Evolutionary conservation across 163 green algal genomes (phyloP), one percentile per base, ranked within the genome.

Genomic region (Scenedesmus sp.): DNA sequence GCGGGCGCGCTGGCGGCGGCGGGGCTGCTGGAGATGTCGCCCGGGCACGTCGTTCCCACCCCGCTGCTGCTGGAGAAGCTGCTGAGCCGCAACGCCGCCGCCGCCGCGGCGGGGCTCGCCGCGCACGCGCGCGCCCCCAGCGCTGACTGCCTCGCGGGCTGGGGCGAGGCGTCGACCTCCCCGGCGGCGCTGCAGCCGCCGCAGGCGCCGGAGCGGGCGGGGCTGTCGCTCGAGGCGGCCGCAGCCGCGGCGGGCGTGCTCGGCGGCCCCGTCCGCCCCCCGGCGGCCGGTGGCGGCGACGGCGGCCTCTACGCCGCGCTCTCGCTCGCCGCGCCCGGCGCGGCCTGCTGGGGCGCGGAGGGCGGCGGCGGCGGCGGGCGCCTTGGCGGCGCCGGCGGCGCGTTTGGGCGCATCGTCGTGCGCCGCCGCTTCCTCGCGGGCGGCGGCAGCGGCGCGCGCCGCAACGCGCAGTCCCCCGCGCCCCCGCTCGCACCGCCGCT

Each of bases 1-100:
- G 63, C 45, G 17, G 71, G 71, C 36, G 58, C 58, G 22, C 31
- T 80, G 58, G 58, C 58, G 33, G 60, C 71, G 42, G 71, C 71
- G 50, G 58, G 71, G 13, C 54, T 80, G 31, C 71, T 80, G 58
- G 44, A 62, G 71, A 36, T 80, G 71, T 54, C 58, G 28, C 58
- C 71, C 31, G 71, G 71, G 0, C 18, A 53, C 42, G 63, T 56
- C 28, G 4, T 80, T 10, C 10, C 71, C 10, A 80, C 47, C 22
- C 60, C 71, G 17, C 28, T 45, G 24, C 58, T 72, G n/a, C 39
- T 80, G 13, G 44, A 33, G 2, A 80, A 80, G 44, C 58, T 80
- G 11, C 71, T 80, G 9, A 63, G 20, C 24, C 57, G 31, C 18
- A 70, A 34, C 31, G 18, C 34, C 39, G 39, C 17, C 24, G 67